phyloP scores from a whole-genome alignment of 2,329 filamentous ascomycete species.

The Emergomyces pasteurianus region DNA sequence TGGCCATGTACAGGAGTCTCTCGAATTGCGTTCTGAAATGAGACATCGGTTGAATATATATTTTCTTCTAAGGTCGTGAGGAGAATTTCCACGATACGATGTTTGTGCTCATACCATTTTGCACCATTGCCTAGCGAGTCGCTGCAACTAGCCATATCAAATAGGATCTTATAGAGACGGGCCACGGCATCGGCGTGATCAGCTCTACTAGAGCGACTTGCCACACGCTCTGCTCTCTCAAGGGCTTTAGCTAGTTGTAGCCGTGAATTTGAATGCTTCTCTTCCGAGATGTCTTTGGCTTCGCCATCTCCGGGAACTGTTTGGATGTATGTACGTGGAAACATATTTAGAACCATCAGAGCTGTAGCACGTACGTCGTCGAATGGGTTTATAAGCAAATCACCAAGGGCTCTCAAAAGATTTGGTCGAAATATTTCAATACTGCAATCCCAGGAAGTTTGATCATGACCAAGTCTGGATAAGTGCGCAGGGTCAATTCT shows the following conservation, averaged over 20 bases:
- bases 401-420: constrained; percentile 49
- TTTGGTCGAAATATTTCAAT: constrained; percentile 31
- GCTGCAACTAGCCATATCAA: constrained; percentile 41
- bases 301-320: constrained; percentile 13
- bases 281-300: neutral
- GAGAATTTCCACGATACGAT: constrained; percentile 46
- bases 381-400: constrained; percentile 78
- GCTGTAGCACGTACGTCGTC: constrained; percentile 67
- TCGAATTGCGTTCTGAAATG: constrained; percentile 56
- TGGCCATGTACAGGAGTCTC: constrained; percentile 57
- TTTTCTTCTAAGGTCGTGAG: constrained; percentile 53
- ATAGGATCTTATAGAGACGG: constrained; percentile 59
- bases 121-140: constrained; percentile 7
- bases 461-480: constrained; percentile 38
- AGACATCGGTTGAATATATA: constrained; percentile 47
- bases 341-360: constrained; percentile 33
- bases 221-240: constrained; percentile 24
- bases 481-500: constrained; percentile 26
- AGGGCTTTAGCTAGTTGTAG: constrained; percentile 22
- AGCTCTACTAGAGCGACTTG: constrained; percentile 58
- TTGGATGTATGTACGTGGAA: constrained; percentile 20
- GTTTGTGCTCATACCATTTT: constrained; percentile 25
- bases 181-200: constrained; percentile 90
- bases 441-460: constrained; percentile 39
- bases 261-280: neutral